phyloP scores from a whole-genome alignment of 371 early-diverging fungal species.

The Capniomyces stellatus region DNA sequence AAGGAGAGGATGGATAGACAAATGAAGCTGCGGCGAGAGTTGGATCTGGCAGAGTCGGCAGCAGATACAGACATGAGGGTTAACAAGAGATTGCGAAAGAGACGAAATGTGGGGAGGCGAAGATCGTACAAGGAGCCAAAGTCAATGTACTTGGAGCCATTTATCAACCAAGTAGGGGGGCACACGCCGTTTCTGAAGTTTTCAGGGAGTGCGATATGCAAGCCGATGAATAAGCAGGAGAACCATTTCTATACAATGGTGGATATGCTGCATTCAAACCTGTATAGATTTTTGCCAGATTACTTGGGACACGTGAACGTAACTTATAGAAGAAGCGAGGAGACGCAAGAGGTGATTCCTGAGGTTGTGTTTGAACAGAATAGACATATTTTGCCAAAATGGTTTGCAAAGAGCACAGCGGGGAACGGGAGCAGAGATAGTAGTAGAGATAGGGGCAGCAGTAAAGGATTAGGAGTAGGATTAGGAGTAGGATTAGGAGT shows the following conservation, averaged over 20 bases:
- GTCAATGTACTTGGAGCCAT: slow-evolving; percentile 39
- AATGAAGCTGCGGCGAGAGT: too few species aligned
- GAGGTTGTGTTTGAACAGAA: slow-evolving; percentile 62
- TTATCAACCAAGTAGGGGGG: slow-evolving; percentile 61
- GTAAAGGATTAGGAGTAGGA: slow-evolving; percentile 6
- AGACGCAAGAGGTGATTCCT: slow-evolving; percentile 19
- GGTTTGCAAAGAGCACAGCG: slow-evolving; percentile 25
- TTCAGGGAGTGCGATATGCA: slow-evolving; percentile 69
- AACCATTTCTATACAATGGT: slow-evolving; percentile 76
- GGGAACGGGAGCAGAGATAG: slow-evolving; percentile 6
- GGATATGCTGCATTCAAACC: slow-evolving; percentile 52
- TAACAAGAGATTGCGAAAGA: too few species aligned
- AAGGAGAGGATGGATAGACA: too few species aligned
- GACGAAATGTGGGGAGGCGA: not conserved
- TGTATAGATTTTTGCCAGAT: slow-evolving; percentile 69
- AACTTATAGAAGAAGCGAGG: slow-evolving; percentile 37
- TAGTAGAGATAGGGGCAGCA: not conserved
- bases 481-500: not conserved
- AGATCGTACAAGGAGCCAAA: slow-evolving; percentile 9
- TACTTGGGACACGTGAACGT: slow-evolving; percentile 89
- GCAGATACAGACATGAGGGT: too few species aligned
- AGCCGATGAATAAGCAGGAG: slow-evolving; percentile 66
- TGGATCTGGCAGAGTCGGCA: too few species aligned
- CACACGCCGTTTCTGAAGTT: slow-evolving; percentile 71
- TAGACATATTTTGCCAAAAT: slow-evolving; percentile 51